Evolutionary conservation across 139 green algal species (phyloP), one percentile per base, ranked within the genome.

Genomic region (Chlorella sorokiniana): DNA sequence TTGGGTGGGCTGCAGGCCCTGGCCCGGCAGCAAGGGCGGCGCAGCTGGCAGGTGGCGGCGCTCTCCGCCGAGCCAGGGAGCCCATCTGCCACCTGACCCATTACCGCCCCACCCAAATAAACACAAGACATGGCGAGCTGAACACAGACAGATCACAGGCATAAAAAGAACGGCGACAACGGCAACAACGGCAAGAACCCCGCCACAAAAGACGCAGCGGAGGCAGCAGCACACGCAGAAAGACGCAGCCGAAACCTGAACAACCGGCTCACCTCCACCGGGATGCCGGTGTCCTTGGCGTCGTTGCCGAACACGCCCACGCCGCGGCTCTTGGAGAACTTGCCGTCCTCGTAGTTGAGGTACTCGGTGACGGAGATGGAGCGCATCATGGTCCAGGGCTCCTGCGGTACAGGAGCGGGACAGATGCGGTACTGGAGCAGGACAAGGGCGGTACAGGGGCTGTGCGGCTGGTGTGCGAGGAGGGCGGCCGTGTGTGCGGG

Each of bases 301-400:
- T 98, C 93, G 54, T 95, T 96, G 71, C 96, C 96, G 92, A 99
- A 99, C 72, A 99, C 95, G 73, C 96, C 93, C 54, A 92, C 92
- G 25, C 96, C 94, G n/a, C 94, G 84, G 86, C 86, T 94, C 91
- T 99, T 99, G 79, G 83, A 93, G 91, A 99, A 99, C 89, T 98
- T 97, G 59, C 92, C 94, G 59, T 92, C 94, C 91, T 99, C 96
- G 83, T 99, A 99, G 89, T 98, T 99, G 40, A 99, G 88, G 91
- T 99, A 99, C 91, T 99, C 96, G 4, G 94, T 98, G 8, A 99
- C 96, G 67, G 86, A 94, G 86, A 99, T 98, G 81, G 76, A 91
- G 59, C 89, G 90, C 96, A 99, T 99, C 88, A 99, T 92, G 20
- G 96, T 99, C 96, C 96, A 99, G 20, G 79, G 69, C 81, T 96